Evolutionary conservation across 2,329 filamentous ascomycete genomes (phyloP).

Genomic region (Dactylellina haptotyla): DNA sequence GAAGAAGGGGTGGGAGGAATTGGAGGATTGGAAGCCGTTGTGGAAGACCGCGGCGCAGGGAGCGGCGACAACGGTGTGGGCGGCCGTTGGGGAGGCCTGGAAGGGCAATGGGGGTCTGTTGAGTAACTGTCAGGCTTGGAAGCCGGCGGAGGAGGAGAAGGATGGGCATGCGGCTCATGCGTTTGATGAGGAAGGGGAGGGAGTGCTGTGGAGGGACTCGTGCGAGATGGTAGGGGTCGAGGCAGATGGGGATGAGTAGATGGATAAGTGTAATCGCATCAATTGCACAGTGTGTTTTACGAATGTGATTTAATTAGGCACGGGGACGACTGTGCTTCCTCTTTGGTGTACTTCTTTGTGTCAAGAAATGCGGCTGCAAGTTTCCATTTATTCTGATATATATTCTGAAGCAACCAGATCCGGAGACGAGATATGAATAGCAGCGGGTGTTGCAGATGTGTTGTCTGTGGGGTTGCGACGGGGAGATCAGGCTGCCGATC

Average conservation of each 20-base stretch:
- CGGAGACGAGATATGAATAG: too few species aligned
- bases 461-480: too few species aligned
- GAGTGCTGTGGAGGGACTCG: slow-evolving; percentile 1
- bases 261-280: background rate
- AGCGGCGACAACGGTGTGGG: slow-evolving; percentile 65
- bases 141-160: slow-evolving; percentile 57
- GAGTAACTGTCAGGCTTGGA: slow-evolving; percentile 62
- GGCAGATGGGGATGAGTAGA: background rate
- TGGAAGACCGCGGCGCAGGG: slow-evolving; percentile 63
- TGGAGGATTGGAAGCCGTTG: slow-evolving; percentile 56
- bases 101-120: slow-evolving; percentile 65
- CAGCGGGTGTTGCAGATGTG: too few species aligned
- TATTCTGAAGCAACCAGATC: too few species aligned
- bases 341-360: too few species aligned
- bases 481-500: too few species aligned
- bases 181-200: slow-evolving; percentile 17
- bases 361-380: too few species aligned
- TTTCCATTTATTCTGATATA: too few species aligned
- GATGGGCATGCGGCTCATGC: slow-evolving; percentile 60
- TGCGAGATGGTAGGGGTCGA: slow-evolving; percentile 7
- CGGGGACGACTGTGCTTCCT: too few species aligned
- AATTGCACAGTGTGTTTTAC: too few species aligned
- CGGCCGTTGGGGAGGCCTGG: slow-evolving; percentile 62
- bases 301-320: too few species aligned
- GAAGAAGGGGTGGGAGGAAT: slow-evolving; percentile 52